These are phyloP conservation scores for Aspergillus unguis DNA, from an alignment of 2,329 filamentous ascomycete species.

Conservation along the genomic window DNA sequence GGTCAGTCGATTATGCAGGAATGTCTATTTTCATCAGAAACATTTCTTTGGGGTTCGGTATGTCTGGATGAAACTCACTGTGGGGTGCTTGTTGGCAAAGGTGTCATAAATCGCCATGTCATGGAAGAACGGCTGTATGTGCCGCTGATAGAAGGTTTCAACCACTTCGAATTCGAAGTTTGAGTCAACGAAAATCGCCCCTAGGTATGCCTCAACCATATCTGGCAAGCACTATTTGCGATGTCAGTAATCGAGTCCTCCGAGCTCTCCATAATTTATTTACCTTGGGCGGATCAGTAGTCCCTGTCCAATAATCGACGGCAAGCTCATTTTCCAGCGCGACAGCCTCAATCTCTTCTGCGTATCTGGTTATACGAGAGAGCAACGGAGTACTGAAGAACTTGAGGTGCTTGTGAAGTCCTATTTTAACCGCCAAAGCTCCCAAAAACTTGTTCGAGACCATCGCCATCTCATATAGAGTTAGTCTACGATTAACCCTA, in stretches of 20 bases:
- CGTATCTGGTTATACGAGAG: constrained; percentile 50
- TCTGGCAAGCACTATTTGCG: constrained; percentile 64
- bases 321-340: constrained; percentile 29
- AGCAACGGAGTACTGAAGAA: constrained; percentile 38
- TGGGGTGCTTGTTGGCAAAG: constrained; percentile 82
- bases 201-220: constrained; percentile 82
- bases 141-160: constrained; percentile 69
- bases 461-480: constrained; percentile 72
- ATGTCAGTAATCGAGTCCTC: neutral
- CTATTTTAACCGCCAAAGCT: constrained; percentile 72
- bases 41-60: too few species aligned
- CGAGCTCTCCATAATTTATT: neutral
- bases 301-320: constrained; percentile 44
- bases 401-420: constrained; percentile 70
- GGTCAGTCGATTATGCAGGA: constrained; percentile 62
- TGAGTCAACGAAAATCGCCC: constrained; percentile 88
- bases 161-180: constrained; percentile 72
- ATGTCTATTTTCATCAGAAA: constrained; percentile 48
- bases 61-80: constrained; percentile 37
- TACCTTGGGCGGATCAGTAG: constrained; percentile 44
- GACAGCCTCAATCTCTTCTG: constrained; percentile 35
- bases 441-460: constrained; percentile 93
- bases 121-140: constrained; percentile 73
- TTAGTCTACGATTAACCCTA: neutral
- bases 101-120: constrained; percentile 86